Percentiles rank a stretch among this genome's conserved stretches.
phyloP scores from a whole-genome alignment of 352 stramenopile genomes.

The Globisporangium spinosum region DNA sequence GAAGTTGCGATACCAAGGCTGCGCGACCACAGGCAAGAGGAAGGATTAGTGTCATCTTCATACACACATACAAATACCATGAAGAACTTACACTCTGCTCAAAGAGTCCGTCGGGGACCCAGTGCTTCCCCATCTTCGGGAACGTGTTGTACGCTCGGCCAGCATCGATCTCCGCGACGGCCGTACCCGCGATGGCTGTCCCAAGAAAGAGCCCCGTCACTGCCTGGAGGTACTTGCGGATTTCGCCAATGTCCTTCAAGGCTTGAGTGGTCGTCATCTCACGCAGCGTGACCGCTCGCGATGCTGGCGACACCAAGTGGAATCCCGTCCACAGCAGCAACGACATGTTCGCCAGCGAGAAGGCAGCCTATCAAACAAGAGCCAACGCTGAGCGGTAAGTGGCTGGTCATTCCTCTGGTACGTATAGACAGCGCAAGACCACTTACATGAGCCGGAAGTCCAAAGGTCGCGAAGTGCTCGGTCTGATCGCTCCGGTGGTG shows the following conservation, averaged over 20 bases:
- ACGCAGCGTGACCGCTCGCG: slow-evolving; percentile 47
- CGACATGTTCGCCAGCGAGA: slow-evolving; percentile 64
- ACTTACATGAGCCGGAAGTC: slow-evolving; percentile 47
- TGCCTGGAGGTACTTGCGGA: slow-evolving; percentile 49
- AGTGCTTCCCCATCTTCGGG: slow-evolving; percentile 89
- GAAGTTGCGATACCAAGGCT: slow-evolving; percentile 89
- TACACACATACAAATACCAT: background rate
- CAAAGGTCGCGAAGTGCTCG: slow-evolving; percentile 28
- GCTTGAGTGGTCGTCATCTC: slow-evolving; percentile 39
- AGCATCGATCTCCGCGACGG: slow-evolving; percentile 94
- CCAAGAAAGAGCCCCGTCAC: slow-evolving; percentile 37
- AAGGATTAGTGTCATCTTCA: background rate
- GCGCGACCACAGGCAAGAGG: background rate
- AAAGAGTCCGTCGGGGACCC: slow-evolving; percentile 82
- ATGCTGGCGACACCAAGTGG: slow-evolving; percentile 46
- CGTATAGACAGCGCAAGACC: too few species aligned
- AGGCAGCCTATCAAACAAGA: slow-evolving; percentile 28
- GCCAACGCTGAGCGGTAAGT: too few species aligned
- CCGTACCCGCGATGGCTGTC: slow-evolving; percentile 38
- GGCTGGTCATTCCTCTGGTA: too few species aligned
- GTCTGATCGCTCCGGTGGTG: slow-evolving; percentile 16
- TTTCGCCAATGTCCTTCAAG: slow-evolving; percentile 49
- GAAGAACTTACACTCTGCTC: slow-evolving; percentile 37
- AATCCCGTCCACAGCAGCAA: slow-evolving; percentile 64
- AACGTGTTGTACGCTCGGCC: slow-evolving; percentile 97